Percentiles rank a stretch among this genome's conserved stretches.
phyloP scores from a whole-genome alignment of 164 flowering plant species.

The Umbilicus rupestris region DNA sequence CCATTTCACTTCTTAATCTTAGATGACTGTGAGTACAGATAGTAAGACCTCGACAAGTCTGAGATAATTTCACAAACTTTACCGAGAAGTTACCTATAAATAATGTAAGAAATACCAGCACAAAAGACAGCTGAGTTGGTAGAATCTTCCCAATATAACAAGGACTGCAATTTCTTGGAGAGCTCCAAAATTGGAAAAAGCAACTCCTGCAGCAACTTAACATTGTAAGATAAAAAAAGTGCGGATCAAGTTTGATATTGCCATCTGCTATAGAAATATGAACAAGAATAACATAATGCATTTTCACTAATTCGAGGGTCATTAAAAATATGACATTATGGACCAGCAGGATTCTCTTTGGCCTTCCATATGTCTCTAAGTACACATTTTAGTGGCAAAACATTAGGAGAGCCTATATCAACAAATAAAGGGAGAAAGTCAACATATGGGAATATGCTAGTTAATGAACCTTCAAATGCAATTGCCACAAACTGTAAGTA shows the following conservation, averaged over 20 bases:
- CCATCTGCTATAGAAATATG: background rate
- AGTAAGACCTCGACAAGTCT: background rate
- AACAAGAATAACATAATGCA: no score
- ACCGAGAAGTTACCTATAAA: conserved; percentile 43
- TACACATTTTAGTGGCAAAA: no score
- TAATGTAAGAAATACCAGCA: conserved; percentile 32
- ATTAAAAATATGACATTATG: no score
- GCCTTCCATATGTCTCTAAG: background rate
- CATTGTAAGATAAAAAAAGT: background rate
- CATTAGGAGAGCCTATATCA: no score
- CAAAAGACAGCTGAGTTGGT: conserved; percentile 62
- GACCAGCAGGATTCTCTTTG: background rate
- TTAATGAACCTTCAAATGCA: no score
- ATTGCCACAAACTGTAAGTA: no score
- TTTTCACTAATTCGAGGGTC: no score
- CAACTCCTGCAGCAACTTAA: conserved; percentile 61
- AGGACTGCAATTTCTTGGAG: conserved; percentile 40
- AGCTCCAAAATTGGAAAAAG: conserved; percentile 54
- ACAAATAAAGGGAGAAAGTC: no score
- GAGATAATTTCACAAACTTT: background rate
- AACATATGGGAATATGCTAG: no score
- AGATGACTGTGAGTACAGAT: no score
- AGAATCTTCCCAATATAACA: conserved; percentile 75
- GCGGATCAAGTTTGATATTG: background rate
- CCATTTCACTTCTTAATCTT: no score